Evolutionary conservation across 352 stramenopile species (phyloP).

Genomic region (Phytophthora pluvialis): DNA sequence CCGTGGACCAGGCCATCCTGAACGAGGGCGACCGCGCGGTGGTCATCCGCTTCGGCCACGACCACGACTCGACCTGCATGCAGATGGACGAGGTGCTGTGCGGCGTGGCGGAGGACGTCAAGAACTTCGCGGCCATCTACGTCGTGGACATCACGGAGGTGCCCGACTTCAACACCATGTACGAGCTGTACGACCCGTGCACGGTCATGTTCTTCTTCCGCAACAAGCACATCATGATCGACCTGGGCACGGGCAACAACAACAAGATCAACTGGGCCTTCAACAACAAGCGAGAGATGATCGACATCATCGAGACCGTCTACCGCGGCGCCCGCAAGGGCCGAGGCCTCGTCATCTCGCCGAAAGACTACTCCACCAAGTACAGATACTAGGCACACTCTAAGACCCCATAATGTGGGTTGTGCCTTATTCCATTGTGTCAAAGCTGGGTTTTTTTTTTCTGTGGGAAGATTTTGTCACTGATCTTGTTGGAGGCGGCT

Average conservation of each 20-base stretch:
- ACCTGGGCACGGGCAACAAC: slow-evolving; percentile 99
- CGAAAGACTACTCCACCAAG: slow-evolving; percentile 99
- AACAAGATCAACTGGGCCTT: slow-evolving; percentile 99
- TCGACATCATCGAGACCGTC: slow-evolving; percentile 99
- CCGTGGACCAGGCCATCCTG: slow-evolving; percentile 99
- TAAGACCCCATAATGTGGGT: slow-evolving; percentile 5
- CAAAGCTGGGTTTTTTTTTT: slow-evolving; percentile 11
- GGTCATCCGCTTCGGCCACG: slow-evolving; percentile 98
- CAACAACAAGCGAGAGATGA: slow-evolving; percentile 98
- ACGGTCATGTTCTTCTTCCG: slow-evolving; percentile 99
- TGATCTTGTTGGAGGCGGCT: slow-evolving; percentile 12
- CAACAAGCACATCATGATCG: slow-evolving; percentile 99
- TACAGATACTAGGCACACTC: slow-evolving; percentile 94
- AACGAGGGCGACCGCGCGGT: slow-evolving; percentile 98
- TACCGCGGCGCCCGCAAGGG: slow-evolving; percentile 98
- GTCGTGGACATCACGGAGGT: slow-evolving; percentile 95
- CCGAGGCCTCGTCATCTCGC: slow-evolving; percentile 97
- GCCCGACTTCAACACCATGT: slow-evolving; percentile 99
- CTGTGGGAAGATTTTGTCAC: not conserved
- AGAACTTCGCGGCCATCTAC: slow-evolving; percentile 99
- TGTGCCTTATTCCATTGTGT: not conserved
- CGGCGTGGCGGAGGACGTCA: slow-evolving; percentile 97
- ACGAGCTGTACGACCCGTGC: slow-evolving; percentile 99
- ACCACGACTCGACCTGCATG: slow-evolving; percentile 98
- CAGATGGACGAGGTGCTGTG: slow-evolving; percentile 98